A percentile compares a stretch with the other conserved stretches of the same genome.
Evolutionary conservation across 768 basidiomycete species (phyloP).

Genomic region (Calvatia gigantea): DNA sequence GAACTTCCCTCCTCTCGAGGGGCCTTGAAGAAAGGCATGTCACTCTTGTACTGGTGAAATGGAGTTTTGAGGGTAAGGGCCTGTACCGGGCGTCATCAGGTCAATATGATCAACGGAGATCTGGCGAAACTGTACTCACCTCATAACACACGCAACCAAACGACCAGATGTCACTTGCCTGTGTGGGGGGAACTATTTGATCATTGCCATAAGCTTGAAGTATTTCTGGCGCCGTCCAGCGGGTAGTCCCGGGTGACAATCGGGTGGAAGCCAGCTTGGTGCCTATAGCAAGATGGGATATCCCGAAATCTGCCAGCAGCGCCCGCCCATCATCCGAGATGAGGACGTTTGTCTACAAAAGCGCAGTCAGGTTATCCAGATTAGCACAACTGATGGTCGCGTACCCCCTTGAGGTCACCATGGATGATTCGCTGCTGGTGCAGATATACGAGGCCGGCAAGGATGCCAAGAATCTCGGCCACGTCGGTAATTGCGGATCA

Average conservation of each 20-base stretch:
- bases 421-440: background rate
- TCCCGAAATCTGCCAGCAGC: background rate
- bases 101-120: background rate
- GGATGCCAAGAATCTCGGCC: background rate
- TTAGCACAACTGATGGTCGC: background rate
- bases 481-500: background rate
- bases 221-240: slow-evolving; percentile 2
- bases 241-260: background rate
- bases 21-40: background rate
- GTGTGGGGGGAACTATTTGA: background rate
- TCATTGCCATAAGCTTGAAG: background rate
- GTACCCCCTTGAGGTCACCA: slow-evolving; percentile 5
- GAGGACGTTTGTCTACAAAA: background rate
- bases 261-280: background rate
- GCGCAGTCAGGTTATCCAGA: background rate
- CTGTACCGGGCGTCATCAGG: background rate
- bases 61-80: background rate
- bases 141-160: slow-evolving; percentile 1
- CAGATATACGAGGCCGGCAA: background rate
- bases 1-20: background rate
- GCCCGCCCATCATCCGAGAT: background rate
- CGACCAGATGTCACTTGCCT: slow-evolving; percentile 2
- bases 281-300: background rate
- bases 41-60: background rate
- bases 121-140: background rate